Conservation (phyloP, 2,329 filamentous ascomycete genomes). For the Colletotrichum magnum region DNA sequence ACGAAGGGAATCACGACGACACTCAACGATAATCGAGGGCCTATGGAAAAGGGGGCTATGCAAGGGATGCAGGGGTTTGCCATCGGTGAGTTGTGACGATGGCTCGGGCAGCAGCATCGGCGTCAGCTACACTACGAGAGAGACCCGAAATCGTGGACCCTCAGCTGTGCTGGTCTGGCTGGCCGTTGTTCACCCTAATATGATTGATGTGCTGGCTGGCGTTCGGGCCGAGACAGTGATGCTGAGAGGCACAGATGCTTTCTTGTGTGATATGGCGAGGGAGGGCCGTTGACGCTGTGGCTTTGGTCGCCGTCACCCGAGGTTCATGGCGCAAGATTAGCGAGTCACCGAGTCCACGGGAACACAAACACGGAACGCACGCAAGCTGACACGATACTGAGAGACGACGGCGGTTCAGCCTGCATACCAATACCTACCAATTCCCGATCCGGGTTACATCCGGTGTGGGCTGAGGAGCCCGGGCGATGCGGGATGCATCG, state of each 20-base stretch:
- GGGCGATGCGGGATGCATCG: constrained; percentile 4
- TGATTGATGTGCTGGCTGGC: constrained; percentile 18
- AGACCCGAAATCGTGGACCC: constrained; percentile 3
- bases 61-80: constrained; percentile 19
- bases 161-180: neutral
- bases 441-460: constrained; percentile 2
- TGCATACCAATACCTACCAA: neutral
- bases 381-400: neutral
- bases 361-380: neutral
- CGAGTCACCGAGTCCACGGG: neutral
- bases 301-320: constrained; percentile 8
- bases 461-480: constrained; percentile 1
- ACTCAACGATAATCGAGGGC: too few relatives aligned
- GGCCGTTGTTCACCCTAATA: too few relatives aligned
- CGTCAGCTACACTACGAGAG: neutral
- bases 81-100: constrained; percentile 10
- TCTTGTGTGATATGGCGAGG: constrained; percentile 3
- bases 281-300: constrained; percentile 31
- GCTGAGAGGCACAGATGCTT: neutral
- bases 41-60: constrained; percentile 18
- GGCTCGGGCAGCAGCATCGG: neutral
- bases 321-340: neutral
- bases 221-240: neutral
- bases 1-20: neutral
- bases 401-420: neutral